A percentile compares a stretch with the other conserved stretches of the same genome.
Evolutionary conservation across 495 filamentous ascomycete genomes (phyloP).

Genomic region (Penicillium coprophilum): DNA sequence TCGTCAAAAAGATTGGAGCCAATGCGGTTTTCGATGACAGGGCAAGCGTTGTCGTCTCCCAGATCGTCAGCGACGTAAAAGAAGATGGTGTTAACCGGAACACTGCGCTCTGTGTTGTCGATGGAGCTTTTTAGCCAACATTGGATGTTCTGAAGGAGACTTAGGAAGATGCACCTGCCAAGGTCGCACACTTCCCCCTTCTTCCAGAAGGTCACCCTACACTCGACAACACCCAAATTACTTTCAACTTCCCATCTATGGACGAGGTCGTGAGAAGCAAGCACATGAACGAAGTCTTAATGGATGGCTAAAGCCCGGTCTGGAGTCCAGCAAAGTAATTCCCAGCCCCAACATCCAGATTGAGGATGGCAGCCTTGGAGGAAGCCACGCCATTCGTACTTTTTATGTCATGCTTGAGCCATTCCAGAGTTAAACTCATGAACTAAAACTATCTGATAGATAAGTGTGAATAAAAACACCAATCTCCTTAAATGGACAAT

Average conservation of each 20-base stretch:
- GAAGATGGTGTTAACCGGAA: constrained; percentile 26
- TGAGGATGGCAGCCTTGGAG: constrained; percentile 18
- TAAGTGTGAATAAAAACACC: too few species aligned
- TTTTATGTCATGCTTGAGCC: too few species aligned
- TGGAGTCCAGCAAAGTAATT: constrained; percentile 13
- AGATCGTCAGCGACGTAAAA: constrained; percentile 38
- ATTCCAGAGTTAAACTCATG: too few species aligned
- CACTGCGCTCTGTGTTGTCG: constrained; percentile 20
- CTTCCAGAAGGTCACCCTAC: constrained; percentile 27
- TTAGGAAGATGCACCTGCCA: constrained; percentile 18
- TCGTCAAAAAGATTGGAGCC: constrained; percentile 46
- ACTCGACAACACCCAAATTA: constrained; percentile 32
- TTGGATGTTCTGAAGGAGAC: constrained; percentile 33
- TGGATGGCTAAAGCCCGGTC: constrained; percentile 34
- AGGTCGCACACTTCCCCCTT: constrained; percentile 24
- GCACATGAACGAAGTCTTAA: constrained; percentile 36
- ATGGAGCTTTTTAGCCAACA: constrained; percentile 20
- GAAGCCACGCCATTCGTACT: neutral
- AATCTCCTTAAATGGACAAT: too few species aligned
- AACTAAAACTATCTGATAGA: too few species aligned
- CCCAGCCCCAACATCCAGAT: constrained; percentile 23
- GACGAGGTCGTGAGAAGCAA: constrained; percentile 27
- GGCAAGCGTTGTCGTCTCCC: constrained; percentile 33
- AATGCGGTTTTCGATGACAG: constrained; percentile 46
- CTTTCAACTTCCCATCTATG: constrained; percentile 26